Base-by-base conservation (phyloP, 2,329 filamentous ascomycete species). In the Fusarium sp. region DNA sequence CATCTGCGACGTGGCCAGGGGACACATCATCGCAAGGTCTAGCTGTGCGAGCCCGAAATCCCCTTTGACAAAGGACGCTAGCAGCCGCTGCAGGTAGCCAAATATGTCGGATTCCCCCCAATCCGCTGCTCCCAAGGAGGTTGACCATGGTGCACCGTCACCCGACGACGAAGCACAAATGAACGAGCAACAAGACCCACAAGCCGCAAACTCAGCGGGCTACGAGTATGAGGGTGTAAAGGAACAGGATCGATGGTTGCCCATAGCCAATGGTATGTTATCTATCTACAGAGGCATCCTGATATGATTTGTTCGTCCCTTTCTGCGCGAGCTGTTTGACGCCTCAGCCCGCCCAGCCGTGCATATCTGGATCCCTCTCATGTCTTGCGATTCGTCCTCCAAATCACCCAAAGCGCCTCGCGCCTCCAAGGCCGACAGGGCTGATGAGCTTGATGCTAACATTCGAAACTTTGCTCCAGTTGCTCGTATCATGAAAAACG, bases 261-360 rank as follows among this genome's bases (percentile, higher is more conserved):
- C 96, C 83, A 99, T 99, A 90, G 96, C 96, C 87, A 99, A 99
- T 95, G 96, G 96, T 99, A 90, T 90, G 96, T 96, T 66, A 66
- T 73, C 68, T 65, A 70, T 75, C 62, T 61, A 66, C 59, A 62
- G 57, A 73, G 47, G 65, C 42, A 58, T 66, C 64, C 63, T 63
- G 62, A 88, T 87, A 85, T 86, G 86, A 82, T 82, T 82, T 80
- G 80, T 71, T 78, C 79, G 75, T 77, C 72, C 39, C 68, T 66
- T 64, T 76, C 70, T 74, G 73, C 71, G 69, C 70, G 72, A 77
- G 75, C 75, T 78, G 73, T 60, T 77, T 67, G 72, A 63, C 56
- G 65, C 67, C 66, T 71, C 73, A 81, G 80, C 79, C 80, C 74
- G 63, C 69, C 41, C 65, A 79, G 77, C 77, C 77, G 75, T 79